Evolutionary conservation across 164 flowering plant genomes (phyloP), one percentile per base, ranked within the genome.

Genomic region (Echeveria elegans): DNA sequence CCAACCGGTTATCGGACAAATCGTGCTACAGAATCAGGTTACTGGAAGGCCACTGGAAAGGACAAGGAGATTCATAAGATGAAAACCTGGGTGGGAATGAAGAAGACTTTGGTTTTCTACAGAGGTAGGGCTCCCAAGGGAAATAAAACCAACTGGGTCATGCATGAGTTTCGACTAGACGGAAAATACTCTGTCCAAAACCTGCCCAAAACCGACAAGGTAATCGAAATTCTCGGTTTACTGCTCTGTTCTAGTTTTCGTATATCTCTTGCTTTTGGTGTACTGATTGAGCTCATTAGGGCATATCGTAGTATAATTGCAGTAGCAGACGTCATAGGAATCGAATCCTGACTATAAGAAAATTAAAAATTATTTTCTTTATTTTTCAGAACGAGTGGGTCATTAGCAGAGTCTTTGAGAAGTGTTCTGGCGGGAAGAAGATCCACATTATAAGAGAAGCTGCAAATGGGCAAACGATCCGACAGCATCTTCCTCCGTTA

Each of bases 371-470:
- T n/a, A n/a, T n/a, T n/a, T n/a, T n/a, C n/a, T n/a, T n/a, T n/a
- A 28, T 11, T 26, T 60, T 60, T 38, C 34, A 37, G 38, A 34
- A 63, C 10, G 65, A 63, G 41, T 63, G 65, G 65, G 65, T 63
- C 14, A 63, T 63, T 15, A 32, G 65, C 65, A 63, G 65, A 63
- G 41, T 63, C 9, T 63, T 63, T 34, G 65, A 63, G 41, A 63
- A 63, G 65, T 32, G 41, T 34, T 15, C 65, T 0, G 26, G 65
- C 10, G 65, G 65, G 21, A 63, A 63, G 41, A 63, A 63, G 65
- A 63, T 26, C 3, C 41, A 63, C 0, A 32, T 63, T 23, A 63
- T 41, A 16, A 37, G 34, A 24, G 24, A n/a, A 11, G 23, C 65
- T 18, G 26, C 2, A 61, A 30, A 61, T 28, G 32, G 34, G 29